phyloP scores from a whole-genome alignment of 2,329 filamentous ascomycete species.

The Tolypocladium ovalisporum region DNA sequence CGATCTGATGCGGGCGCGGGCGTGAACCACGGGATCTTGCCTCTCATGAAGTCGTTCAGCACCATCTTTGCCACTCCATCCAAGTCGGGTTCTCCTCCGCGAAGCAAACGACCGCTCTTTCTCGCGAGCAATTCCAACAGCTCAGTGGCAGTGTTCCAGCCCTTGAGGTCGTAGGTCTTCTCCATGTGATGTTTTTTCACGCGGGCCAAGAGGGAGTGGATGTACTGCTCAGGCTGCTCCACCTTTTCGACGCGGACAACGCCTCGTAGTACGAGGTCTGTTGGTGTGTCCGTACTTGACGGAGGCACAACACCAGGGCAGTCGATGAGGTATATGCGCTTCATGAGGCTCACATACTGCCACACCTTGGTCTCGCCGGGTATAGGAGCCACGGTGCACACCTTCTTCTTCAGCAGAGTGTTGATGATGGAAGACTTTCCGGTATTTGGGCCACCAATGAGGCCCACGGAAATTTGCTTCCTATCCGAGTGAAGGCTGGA shows the following conservation, averaged over 20 bases:
- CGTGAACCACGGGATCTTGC: constrained; percentile 94
- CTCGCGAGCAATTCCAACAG: constrained; percentile 81
- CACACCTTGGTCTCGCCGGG: constrained; percentile 96
- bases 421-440: constrained; percentile 98
- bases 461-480: constrained; percentile 88
- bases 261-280: constrained; percentile 81
- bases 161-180: constrained; percentile 80
- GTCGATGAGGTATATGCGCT: constrained; percentile 81
- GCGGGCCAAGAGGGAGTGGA: constrained; percentile 66
- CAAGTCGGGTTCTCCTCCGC: constrained; percentile 88
- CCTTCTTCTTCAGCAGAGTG: constrained; percentile 86
- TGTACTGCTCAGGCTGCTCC: constrained; percentile 92
- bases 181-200: constrained; percentile 85
- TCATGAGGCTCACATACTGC: constrained; percentile 96
- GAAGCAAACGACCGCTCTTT: constrained; percentile 76
- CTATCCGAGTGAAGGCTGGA: constrained; percentile 78
- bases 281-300: constrained; percentile 68
- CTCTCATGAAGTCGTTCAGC: constrained; percentile 88
- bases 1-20: constrained; percentile 55
- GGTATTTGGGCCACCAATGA: constrained; percentile 72
- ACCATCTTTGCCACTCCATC: constrained; percentile 96
- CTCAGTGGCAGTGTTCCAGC: constrained; percentile 64
- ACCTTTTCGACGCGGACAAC: constrained; percentile 94
- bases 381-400: constrained; percentile 86
- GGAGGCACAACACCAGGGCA: constrained; percentile 95